Evolutionary conservation across 106 monocot genomes (phyloP).

Genomic region (Hemerocallis citrina): DNA sequence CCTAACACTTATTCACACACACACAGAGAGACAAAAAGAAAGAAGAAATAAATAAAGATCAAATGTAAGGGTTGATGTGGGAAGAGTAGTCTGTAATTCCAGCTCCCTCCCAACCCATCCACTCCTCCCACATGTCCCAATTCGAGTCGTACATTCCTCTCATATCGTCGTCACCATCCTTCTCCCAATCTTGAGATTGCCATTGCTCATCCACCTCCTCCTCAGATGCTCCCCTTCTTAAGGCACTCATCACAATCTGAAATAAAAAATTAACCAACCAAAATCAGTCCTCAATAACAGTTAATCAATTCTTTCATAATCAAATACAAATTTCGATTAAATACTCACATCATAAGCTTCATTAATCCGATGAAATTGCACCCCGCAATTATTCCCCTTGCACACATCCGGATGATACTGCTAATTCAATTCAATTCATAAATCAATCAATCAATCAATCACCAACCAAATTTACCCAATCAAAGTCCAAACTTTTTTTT

Average conservation of each 20-base stretch:
- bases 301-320: too few relatives aligned
- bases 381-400: conserved; percentile 66
- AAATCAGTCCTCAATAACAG: too few relatives aligned
- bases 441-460: too few relatives aligned
- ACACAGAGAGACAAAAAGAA: too few relatives aligned
- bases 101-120: conserved; percentile 93
- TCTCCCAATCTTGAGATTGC: conserved; percentile 10
- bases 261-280: neutral
- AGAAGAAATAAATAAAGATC: too few relatives aligned
- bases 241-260: conserved; percentile 56
- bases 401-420: conserved; percentile 98
- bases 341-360: conserved; percentile 83
- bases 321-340: too few relatives aligned
- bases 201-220: conserved; percentile 15
- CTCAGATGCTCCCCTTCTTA: conserved; percentile 23
- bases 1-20: too few relatives aligned
- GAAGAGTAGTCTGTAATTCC: conserved; percentile 58
- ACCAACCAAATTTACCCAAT: too few relatives aligned
- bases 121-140: conserved; percentile 78
- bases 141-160: conserved; percentile 42
- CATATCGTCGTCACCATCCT: conserved; percentile 31
- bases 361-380: conserved; percentile 73
- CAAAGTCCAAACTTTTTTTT: too few relatives aligned
- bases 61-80: conserved; percentile 71
- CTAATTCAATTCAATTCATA: conserved; percentile 1